These are phyloP conservation scores for Talaromyces sp. DNA, from an alignment of 2,329 filamentous ascomycete genomes.

Conservation along the genomic window DNA sequence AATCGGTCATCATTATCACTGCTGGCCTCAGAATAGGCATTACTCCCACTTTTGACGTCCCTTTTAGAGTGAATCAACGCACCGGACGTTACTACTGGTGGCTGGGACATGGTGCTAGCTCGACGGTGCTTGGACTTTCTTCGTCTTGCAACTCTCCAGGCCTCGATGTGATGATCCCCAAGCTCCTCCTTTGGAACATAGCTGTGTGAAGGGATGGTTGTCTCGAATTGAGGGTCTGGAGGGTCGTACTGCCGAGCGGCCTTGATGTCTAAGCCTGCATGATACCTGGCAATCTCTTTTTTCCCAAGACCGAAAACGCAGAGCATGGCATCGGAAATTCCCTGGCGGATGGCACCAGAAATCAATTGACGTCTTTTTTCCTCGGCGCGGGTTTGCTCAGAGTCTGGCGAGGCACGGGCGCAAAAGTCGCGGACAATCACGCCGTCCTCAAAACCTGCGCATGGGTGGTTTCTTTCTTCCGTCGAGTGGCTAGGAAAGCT, in stretches of 20 bases:
- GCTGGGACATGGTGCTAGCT: not conserved
- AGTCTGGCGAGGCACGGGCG: conserved; percentile 10
- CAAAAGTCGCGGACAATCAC: conserved; percentile 19
- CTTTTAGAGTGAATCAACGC: not conserved
- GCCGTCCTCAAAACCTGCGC: conserved; percentile 14
- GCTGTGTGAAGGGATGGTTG: conserved; percentile 10
- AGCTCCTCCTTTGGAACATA: conserved; percentile 14
- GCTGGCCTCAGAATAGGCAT: not conserved
- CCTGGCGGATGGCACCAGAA: conserved; percentile 11
- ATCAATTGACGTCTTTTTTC: conserved; percentile 3
- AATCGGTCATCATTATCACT: not conserved
- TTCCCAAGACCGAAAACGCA: conserved; percentile 8
- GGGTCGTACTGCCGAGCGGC: conserved; percentile 12
- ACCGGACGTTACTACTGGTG: not conserved
- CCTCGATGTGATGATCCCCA: conserved; percentile 14
- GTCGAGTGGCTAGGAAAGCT: conserved; percentile 18
- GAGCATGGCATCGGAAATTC: conserved; percentile 8
- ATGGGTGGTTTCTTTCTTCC: conserved; percentile 11
- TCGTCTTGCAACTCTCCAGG: conserved; percentile 8
- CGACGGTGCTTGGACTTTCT: conserved; percentile 4
- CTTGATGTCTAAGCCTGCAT: conserved; percentile 15
- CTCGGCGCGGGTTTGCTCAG: conserved; percentile 1
- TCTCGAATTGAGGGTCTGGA: conserved; percentile 16
- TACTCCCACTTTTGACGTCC: not conserved
- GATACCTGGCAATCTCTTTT: conserved; percentile 13